A percentile compares a stretch with the other conserved stretches of the same genome.
phyloP scores from a whole-genome alignment of 2,329 filamentous ascomycete species.

The Alternaria novae-zelandiae region DNA sequence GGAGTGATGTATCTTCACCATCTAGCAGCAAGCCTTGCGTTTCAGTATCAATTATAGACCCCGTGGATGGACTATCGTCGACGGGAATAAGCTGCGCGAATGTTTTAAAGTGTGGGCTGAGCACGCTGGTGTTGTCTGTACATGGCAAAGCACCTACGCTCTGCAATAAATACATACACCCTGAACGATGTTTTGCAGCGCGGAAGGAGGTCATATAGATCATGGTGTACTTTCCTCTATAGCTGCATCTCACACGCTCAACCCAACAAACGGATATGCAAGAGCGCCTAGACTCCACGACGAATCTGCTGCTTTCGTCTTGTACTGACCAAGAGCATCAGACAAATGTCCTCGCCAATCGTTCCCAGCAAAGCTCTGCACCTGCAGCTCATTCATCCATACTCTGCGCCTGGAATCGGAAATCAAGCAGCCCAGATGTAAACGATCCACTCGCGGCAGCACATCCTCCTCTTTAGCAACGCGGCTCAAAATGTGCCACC shows the following conservation, averaged over 20 bases:
- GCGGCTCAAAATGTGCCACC: constrained; percentile 20
- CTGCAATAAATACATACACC: rapidly evolving
- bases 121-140: neutral
- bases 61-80: neutral
- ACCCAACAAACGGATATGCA: constrained; percentile 27
- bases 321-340: constrained; percentile 2
- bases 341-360: constrained; percentile 13
- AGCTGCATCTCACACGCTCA: neutral
- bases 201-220: neutral
- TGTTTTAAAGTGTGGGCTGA: neutral
- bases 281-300: constrained; percentile 26
- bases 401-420: neutral
- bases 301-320: constrained; percentile 13
- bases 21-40: neutral
- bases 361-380: constrained; percentile 3
- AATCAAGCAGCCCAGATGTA: constrained; percentile 21
- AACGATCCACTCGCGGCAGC: constrained; percentile 8
- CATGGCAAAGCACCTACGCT: neutral
- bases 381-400: constrained; percentile 11
- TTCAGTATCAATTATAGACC: neutral
- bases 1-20: neutral
- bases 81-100: neutral
- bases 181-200: neutral
- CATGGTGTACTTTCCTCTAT: neutral
- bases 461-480: constrained; percentile 8